A percentile compares a stretch with the other conserved stretches of the same genome.
These are phyloP conservation scores for Hygrocybe coccinea DNA, from an alignment of 768 basidiomycete species.

Conservation along the genomic window DNA sequence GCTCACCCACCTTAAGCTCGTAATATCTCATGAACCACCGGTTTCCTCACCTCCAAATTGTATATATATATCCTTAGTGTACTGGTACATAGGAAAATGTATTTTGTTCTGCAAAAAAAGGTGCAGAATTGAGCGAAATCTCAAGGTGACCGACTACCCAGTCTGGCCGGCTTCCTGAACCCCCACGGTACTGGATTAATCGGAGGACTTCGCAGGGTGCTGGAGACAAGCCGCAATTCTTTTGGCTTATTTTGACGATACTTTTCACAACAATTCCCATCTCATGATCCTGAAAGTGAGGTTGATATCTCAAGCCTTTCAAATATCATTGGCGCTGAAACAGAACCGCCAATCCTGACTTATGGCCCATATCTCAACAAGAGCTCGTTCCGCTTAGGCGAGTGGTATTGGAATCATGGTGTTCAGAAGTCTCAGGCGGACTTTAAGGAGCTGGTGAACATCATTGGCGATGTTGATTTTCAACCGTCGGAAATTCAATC, in stretches of 20 bases:
- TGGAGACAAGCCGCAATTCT: neutral
- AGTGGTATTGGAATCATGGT: constrained; percentile 4
- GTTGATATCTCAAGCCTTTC: neutral
- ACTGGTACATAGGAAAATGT: too few species aligned
- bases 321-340: neutral
- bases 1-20: too few species aligned
- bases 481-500: constrained; percentile 1
- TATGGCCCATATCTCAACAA: constrained; percentile 14
- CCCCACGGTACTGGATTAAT: neutral
- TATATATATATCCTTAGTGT: too few species aligned
- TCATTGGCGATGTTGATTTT: constrained; percentile 8
- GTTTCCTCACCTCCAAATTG: too few species aligned
- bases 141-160: too few species aligned
- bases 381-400: constrained; percentile 11
- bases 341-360: neutral
- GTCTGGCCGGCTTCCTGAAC: too few species aligned
- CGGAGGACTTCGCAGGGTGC: neutral
- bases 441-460: constrained; percentile 5
- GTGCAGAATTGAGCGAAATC: too few species aligned
- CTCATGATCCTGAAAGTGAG: constrained; percentile 1
- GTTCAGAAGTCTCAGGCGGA: too few species aligned
- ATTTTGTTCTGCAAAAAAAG: too few species aligned
- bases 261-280: neutral
- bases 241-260: constrained; percentile 1
- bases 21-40: too few species aligned